Evolutionary conservation across 257 asterid genomes (phyloP).

Genomic region (Gentiana straminea): DNA sequence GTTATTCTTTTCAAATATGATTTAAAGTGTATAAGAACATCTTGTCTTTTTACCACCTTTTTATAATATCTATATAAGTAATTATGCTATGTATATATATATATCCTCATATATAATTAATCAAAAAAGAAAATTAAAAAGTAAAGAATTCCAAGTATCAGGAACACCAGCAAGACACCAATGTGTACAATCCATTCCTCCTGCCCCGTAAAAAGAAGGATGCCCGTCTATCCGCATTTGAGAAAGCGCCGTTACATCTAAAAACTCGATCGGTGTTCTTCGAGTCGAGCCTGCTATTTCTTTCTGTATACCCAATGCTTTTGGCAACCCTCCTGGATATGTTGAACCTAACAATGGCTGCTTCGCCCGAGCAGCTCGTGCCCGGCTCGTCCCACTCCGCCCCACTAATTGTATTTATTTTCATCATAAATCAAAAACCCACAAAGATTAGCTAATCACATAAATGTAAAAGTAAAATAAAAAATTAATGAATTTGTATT

Average conservation of each 20-base stretch:
- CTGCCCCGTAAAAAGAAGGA: constrained; percentile 46
- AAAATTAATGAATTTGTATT: too few species aligned
- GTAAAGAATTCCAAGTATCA: constrained; percentile 68
- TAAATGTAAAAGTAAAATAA: not conserved
- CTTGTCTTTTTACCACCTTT: too few species aligned
- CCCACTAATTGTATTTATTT: constrained; percentile 30
- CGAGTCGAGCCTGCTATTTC: constrained; percentile 29
- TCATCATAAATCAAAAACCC: not conserved
- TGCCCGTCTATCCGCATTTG: constrained; percentile 70
- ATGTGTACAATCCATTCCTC: constrained; percentile 63
- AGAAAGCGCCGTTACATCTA: constrained; percentile 57
- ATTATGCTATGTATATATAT: too few species aligned
- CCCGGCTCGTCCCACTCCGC: constrained; percentile 50
- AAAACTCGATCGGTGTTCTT: constrained; percentile 24
- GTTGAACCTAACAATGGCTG: constrained; percentile 38
- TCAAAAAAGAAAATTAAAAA: constrained; percentile 38
- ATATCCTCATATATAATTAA: too few species aligned
- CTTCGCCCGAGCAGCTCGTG: constrained; percentile 32
- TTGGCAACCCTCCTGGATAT: constrained; percentile 53
- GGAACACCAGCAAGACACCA: constrained; percentile 86
- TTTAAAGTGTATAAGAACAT: too few species aligned
- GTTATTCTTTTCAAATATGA: too few species aligned
- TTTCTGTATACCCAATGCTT: constrained; percentile 38
- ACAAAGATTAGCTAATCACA: not conserved
- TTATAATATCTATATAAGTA: too few species aligned